Conservation (phyloP, 2,329 filamentous ascomycete species). For the Pseudogymnoascus sp. region DNA sequence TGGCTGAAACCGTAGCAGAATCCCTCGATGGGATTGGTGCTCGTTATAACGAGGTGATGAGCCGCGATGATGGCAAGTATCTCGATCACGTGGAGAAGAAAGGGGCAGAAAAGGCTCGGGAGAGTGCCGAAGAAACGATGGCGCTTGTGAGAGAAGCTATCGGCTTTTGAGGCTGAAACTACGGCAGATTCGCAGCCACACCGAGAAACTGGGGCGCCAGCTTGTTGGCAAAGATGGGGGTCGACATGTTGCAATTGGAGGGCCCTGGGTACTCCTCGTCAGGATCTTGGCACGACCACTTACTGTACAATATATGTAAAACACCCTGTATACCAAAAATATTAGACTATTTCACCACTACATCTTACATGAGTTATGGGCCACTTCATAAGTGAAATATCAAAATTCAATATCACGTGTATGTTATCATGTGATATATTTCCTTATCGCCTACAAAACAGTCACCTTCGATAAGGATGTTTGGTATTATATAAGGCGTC, state of each 20-base stretch:
- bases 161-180: constrained; percentile 25
- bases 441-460: not conserved
- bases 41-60: constrained; percentile 45
- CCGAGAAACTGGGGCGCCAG: not conserved
- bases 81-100: constrained; percentile 49
- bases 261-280: not conserved
- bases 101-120: constrained; percentile 53
- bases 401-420: not conserved
- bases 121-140: constrained; percentile 49
- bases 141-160: constrained; percentile 34
- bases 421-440: not conserved
- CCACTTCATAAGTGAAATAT: not conserved
- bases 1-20: constrained; percentile 48
- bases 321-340: not conserved
- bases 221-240: not conserved
- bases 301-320: constrained; percentile 2
- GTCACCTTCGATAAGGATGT: not conserved
- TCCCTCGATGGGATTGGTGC: constrained; percentile 48
- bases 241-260: not conserved
- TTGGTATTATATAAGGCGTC: not conserved
- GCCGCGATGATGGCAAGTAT: constrained; percentile 38
- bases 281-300: not conserved
- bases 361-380: not conserved
- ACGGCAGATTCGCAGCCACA: not conserved
- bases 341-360: not conserved